These are phyloP conservation scores for Talaromyces sp. DNA, from an alignment of 2,329 filamentous ascomycete genomes.

Conservation along the genomic window DNA sequence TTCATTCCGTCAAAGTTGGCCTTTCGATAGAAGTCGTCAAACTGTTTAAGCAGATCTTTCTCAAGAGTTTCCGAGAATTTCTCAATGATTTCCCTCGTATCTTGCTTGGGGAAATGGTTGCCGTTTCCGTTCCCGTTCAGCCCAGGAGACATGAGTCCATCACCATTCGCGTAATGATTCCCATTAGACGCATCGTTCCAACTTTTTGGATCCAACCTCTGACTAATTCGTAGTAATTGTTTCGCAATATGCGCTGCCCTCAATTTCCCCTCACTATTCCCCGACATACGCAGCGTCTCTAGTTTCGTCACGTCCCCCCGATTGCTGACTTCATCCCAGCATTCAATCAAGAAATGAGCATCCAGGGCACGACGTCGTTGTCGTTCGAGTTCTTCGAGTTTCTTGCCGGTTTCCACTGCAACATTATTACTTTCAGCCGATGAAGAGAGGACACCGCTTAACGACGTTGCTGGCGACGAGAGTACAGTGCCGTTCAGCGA, in stretches of 20 bases:
- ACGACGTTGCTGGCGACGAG: constrained; percentile 17
- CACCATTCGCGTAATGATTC: constrained; percentile 31
- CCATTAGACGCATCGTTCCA: constrained; percentile 57
- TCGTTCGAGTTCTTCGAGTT: constrained; percentile 86
- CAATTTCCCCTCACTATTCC: constrained; percentile 85
- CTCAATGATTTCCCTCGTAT: constrained; percentile 85
- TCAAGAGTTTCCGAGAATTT: constrained; percentile 95
- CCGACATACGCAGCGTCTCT: constrained; percentile 80
- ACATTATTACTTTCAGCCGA: constrained; percentile 57
- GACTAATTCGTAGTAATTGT: constrained; percentile 89
- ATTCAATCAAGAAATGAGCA: constrained; percentile 90
- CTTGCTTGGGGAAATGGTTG: constrained; percentile 46
- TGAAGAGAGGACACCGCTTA: background rate
- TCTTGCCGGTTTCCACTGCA: constrained; percentile 90
- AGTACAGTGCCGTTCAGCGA: constrained; percentile 62
- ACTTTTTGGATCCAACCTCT: constrained; percentile 73
- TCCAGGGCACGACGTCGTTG: constrained; percentile 86
- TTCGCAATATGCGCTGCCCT: constrained; percentile 89
- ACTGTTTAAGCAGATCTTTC: constrained; percentile 90
- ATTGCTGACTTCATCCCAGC: constrained; percentile 93
- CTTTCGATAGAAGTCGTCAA: constrained; percentile 91
- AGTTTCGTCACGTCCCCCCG: constrained; percentile 79
- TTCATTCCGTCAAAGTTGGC: constrained; percentile 98
- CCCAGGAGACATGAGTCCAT: constrained; percentile 24
- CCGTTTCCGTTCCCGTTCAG: constrained; percentile 39